Conservation (phyloP, 1,284 basidiomycete genomes). For the Coniferiporia sulphurascens region DNA sequence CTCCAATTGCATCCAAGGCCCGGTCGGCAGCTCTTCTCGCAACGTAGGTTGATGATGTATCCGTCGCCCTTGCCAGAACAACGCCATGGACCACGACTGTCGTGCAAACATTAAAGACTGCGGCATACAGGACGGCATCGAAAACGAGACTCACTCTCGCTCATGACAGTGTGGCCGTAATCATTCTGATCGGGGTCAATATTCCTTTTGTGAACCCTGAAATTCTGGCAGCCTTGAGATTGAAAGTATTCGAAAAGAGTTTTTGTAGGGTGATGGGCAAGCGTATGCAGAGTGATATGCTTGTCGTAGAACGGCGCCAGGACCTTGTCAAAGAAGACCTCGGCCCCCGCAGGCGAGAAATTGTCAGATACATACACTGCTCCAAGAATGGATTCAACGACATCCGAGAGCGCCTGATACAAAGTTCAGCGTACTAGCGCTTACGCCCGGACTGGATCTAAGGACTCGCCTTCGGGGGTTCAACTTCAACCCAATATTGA, state of each 20-base stretch:
- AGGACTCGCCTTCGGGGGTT: conserved; percentile 63
- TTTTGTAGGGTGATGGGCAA: conserved; percentile 70
- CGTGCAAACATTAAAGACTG: conserved; percentile 15
- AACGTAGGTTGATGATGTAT: conserved; percentile 44
- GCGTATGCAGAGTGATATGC: conserved; percentile 62
- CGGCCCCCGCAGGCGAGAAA: conserved; percentile 53
- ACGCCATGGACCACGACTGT: conserved; percentile 63
- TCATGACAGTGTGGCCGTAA: conserved; percentile 33
- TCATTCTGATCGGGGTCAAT: conserved; percentile 30
- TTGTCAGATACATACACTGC: conserved; percentile 72
- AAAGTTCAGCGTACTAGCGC: conserved; percentile 1
- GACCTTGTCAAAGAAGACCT: conserved; percentile 59
- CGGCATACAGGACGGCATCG: not conserved
- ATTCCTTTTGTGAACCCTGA: conserved; percentile 46
- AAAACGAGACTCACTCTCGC: conserved; percentile 40
- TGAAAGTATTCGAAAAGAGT: conserved; percentile 67
- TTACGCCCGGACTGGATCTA: not conserved
- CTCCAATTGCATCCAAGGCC: conserved; percentile 62
- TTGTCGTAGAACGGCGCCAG: conserved; percentile 71
- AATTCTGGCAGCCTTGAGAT: conserved; percentile 60
- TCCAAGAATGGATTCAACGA: conserved; percentile 72
- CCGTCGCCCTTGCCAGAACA: conserved; percentile 54
- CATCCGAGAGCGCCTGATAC: conserved; percentile 61
- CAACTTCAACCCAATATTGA: conserved; percentile 72
- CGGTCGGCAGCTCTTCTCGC: conserved; percentile 52